Evolutionary conservation across 306 rosid species (phyloP).

Genomic region (Cucumis cinereus): DNA sequence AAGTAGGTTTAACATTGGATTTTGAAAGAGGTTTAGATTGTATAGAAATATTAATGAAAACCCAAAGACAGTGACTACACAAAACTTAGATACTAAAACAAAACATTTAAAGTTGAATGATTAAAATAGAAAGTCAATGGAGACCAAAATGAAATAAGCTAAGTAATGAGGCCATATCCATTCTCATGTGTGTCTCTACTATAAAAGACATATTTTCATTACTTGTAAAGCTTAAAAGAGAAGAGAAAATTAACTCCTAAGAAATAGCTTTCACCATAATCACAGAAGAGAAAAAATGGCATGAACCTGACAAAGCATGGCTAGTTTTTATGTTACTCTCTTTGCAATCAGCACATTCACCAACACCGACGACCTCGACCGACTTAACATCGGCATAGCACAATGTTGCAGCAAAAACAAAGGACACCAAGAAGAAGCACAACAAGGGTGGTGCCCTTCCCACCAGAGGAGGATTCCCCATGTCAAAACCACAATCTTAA

Average conservation of each 20-base stretch:
- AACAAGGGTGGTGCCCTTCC: constrained; percentile 31
- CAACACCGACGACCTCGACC: constrained; percentile 59
- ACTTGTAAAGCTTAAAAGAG: not conserved
- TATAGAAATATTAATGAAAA: not conserved
- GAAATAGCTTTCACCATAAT: not conserved
- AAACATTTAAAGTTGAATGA: not conserved
- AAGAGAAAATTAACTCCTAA: not conserved
- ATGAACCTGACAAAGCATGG: constrained; percentile 67
- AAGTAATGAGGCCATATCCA: not conserved
- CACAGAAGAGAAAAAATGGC: not conserved
- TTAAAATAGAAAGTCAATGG: not conserved
- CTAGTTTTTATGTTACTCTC: constrained; percentile 36
- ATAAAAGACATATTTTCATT: not conserved
- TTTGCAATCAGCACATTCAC: constrained; percentile 67
- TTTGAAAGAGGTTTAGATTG: not conserved
- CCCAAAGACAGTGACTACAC: not conserved
- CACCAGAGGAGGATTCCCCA: constrained; percentile 15
- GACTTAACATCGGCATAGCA: constrained; percentile 36
- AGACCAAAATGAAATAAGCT: not conserved
- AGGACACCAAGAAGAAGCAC: constrained; percentile 37
- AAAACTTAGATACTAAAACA: not conserved
- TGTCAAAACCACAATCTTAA: not conserved
- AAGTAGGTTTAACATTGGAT: not conserved
- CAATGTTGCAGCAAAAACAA: constrained; percentile 29
- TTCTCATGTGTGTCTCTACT: not conserved